Evolutionary conservation across 129 eudicot genomes (phyloP), one percentile per base, ranked within the genome.

Genomic region (Scalesia atractyloides): DNA sequence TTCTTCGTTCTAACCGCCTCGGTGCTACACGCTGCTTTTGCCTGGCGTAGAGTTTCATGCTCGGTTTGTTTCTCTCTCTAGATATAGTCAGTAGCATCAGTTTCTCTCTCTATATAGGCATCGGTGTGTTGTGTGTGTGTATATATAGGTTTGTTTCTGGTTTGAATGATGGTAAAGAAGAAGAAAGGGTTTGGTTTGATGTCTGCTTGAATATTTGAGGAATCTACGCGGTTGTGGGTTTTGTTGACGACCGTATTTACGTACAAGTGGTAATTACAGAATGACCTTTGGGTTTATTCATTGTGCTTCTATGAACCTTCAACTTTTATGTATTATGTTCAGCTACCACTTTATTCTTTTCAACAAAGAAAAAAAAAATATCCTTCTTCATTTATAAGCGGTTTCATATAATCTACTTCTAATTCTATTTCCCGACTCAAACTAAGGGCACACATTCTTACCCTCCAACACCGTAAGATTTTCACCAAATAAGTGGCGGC

Each of bases 1-100:
- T 85, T 26, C 83, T 67, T 39, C 95, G 86, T 9, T 85, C 86
- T 7, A 88, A 82, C 74, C 80, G 76, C 57, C 79, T 83, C 18
- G 84, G 83, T 7, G 51, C 67, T 63, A 57, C 33, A 59, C 72
- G 58, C 5, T 41, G 74, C 52, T 78, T 78, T 17, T 50, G 67
- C 53, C 77, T 82, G 43, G 80, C 14, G 80, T 20, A 24, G 72
- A 84, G 39, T 74, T 78, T 72, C 82, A 78, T 70, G 69, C 59
- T 68, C 59, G 37, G 26, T 63, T 70, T 36, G 70, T 13, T 54
- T 71, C 57, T 71, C 49, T 39, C 58, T 50, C 72, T 74, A 64
- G 79, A 74, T 64, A 70, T 48, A 2, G 70, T 9, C 2, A 10
- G 70, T 36, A 73, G 18, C 79, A 74, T 64, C 44, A 4, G 34